Base-by-base conservation (phyloP, 805 yeast genomes). In the Candida oleophila region DNA sequence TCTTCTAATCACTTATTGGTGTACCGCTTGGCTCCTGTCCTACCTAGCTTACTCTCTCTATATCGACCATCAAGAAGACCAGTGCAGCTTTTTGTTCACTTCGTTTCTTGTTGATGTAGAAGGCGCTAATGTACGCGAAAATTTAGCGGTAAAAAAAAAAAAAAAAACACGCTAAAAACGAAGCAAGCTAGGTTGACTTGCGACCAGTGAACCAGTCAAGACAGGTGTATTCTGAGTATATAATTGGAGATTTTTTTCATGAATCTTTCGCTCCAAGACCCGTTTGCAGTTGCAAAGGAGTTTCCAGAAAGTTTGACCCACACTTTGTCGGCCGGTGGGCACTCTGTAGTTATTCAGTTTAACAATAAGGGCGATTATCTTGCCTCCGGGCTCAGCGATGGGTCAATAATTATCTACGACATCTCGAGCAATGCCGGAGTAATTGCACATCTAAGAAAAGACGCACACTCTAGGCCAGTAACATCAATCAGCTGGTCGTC, bases 261-360 rank as follows among this genome's bases (percentile, higher is more conserved):
- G 94, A 91, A 91, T 63, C 71, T 90, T 30, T 75, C 94, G 8
- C 74, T 92, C 20, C 80, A 88, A 52, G 98, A 91, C 64, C 97
- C 97, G 2, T 89, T 89, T 63, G 82, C 92, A 1, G 90, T 92
- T 19, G 85, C 96, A 18, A 89, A 89, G 58, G 98, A 91, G 60
- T 91, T 80, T 56, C 98, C 98, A 0, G 96, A 91, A 50, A 77
- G 85, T 1, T 76, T 89, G n/a, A 78, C 86, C 1, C 82, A 82
- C 49, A 82, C 91, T 0, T 66, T 89, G 11, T 22, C 40, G 4
- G 79, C 78, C 11, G 81, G 81, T 45, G 85, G 89, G 1, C 81
- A 78, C 51, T 79, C 81, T 38, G 85, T 89, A 7, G 80, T 80
- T 48, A 74, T 90, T 35, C 80, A 78, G 59, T 87, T 82, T 69